phyloP scores from a whole-genome alignment of 1,139 yeast species.

The Candida buenavistaensis region DNA sequence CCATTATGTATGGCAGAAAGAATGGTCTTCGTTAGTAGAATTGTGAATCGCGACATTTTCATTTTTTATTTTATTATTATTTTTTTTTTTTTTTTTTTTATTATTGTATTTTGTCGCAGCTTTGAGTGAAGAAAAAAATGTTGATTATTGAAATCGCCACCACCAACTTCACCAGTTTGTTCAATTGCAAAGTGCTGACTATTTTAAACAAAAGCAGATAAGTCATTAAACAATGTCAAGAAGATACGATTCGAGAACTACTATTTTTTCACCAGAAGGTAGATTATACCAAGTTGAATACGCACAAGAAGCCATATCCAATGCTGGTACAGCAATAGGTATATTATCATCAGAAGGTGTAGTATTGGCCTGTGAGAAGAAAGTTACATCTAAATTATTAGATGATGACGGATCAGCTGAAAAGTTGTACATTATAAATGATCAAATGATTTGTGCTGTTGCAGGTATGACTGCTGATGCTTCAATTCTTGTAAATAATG shows the following conservation, averaged over 20 bases:
- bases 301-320: constrained; percentile 95
- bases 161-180: too few relatives aligned
- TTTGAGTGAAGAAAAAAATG: too few relatives aligned
- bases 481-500: constrained; percentile 81
- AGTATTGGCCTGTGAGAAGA: constrained; percentile 94
- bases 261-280: constrained; percentile 98
- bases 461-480: constrained; percentile 99
- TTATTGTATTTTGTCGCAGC: too few relatives aligned
- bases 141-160: too few relatives aligned
- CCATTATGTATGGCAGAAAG: constrained; percentile 7
- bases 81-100: too few relatives aligned
- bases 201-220: background rate
- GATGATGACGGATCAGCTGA: constrained; percentile 95
- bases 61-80: too few relatives aligned
- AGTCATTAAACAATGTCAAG: constrained; percentile 35
- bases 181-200: background rate
- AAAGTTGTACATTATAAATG: constrained; percentile 83
- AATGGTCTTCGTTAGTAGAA: background rate
- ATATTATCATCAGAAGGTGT: constrained; percentile 91
- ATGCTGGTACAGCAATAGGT: constrained; percentile 98
- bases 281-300: constrained; percentile 94
- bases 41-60: background rate
- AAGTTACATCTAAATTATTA: constrained; percentile 84
- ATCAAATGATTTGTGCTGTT: constrained; percentile 86
- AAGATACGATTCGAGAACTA: constrained; percentile 90